A percentile compares a stretch with the other conserved stretches of the same genome.
Conservation (phyloP, 1,284 basidiomycete species). For the Apiotrichum siamense region DNA sequence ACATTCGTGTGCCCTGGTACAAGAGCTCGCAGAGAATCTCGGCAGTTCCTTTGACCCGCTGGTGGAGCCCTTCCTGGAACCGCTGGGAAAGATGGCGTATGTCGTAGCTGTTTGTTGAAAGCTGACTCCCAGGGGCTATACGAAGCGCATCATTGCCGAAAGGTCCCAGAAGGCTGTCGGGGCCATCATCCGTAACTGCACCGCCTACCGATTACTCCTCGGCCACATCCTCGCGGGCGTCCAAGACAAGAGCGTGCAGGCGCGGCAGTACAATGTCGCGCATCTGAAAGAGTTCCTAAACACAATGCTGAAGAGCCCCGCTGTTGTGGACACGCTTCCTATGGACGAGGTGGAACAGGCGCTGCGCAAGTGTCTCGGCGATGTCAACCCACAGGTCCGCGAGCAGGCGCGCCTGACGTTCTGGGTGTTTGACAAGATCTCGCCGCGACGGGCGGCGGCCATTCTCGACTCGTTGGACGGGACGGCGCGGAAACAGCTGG, state of each 20-base stretch:
- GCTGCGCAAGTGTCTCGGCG: constrained; percentile 65
- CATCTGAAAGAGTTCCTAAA: constrained; percentile 72
- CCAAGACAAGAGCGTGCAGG: constrained; percentile 80
- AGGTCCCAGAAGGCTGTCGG: constrained; percentile 72
- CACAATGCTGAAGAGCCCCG: constrained; percentile 60
- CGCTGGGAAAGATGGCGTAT: constrained; percentile 70
- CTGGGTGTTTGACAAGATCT: constrained; percentile 72
- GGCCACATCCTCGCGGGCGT: constrained; percentile 65
- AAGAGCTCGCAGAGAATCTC: constrained; percentile 66
- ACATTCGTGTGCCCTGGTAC: constrained; percentile 71
- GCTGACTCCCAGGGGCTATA: constrained; percentile 53
- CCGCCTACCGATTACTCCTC: constrained; percentile 64
- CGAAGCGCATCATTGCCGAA: constrained; percentile 90
- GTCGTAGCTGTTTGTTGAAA: constrained; percentile 1
- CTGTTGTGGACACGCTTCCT: constrained; percentile 55
- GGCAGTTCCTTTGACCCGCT: constrained; percentile 68
- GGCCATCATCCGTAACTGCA: constrained; percentile 63
- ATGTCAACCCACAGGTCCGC: constrained; percentile 72
- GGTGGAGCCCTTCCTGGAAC: constrained; percentile 66
- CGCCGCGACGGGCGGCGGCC: constrained; percentile 60
- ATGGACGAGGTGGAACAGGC: constrained; percentile 65
- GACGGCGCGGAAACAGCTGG: constrained; percentile 70
- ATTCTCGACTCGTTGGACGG: constrained; percentile 68
- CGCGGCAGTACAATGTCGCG: constrained; percentile 60
- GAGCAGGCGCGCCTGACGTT: constrained; percentile 68